phyloP scores from a whole-genome alignment of 2,329 filamentous ascomycete species.

The Lithohypha guttulata region DNA sequence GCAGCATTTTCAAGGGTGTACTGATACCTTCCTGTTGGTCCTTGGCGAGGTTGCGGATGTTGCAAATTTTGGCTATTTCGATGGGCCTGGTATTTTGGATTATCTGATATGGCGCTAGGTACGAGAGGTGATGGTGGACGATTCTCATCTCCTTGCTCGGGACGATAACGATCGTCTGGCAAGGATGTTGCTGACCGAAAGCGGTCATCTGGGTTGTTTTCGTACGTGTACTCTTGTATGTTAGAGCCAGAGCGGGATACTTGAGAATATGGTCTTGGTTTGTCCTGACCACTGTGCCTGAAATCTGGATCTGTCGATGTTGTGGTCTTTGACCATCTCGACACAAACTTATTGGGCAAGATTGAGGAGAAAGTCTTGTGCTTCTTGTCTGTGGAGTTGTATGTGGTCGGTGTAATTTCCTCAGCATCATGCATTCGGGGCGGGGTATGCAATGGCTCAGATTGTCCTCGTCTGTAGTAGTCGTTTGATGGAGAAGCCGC shows the following conservation, averaged over 20 bases:
- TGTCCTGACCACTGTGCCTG: slow-evolving; percentile 47
- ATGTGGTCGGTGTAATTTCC: slow-evolving; percentile 61
- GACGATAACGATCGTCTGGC: slow-evolving; percentile 25
- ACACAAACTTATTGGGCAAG: slow-evolving; percentile 69
- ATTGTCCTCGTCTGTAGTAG: slow-evolving; percentile 29
- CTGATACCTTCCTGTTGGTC: slow-evolving; percentile 52
- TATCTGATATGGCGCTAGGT: slow-evolving; percentile 44
- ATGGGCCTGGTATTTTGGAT: slow-evolving; percentile 55
- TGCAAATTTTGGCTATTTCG: slow-evolving; percentile 53
- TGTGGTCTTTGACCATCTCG: slow-evolving; percentile 94
- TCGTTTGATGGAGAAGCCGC: slow-evolving; percentile 12
- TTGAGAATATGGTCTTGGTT: slow-evolving; percentile 52
- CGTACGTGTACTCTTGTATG: slow-evolving; percentile 52
- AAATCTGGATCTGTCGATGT: slow-evolving; percentile 75
- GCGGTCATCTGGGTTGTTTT: slow-evolving; percentile 37
- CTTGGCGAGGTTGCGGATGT: slow-evolving; percentile 54
- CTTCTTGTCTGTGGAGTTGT: slow-evolving; percentile 64
- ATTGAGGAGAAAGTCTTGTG: slow-evolving; percentile 77
- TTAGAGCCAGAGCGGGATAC: slow-evolving; percentile 70
- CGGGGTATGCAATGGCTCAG: slow-evolving; percentile 35
- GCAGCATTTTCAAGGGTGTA: slow-evolving; percentile 51
- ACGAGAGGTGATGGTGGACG: slow-evolving; percentile 51
- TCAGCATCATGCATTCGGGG: slow-evolving; percentile 39
- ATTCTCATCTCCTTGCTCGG: slow-evolving; percentile 32
- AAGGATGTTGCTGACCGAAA: slow-evolving; percentile 35